phyloP scores from a whole-genome alignment of 331 rosid species.

The Quercus phellos region DNA sequence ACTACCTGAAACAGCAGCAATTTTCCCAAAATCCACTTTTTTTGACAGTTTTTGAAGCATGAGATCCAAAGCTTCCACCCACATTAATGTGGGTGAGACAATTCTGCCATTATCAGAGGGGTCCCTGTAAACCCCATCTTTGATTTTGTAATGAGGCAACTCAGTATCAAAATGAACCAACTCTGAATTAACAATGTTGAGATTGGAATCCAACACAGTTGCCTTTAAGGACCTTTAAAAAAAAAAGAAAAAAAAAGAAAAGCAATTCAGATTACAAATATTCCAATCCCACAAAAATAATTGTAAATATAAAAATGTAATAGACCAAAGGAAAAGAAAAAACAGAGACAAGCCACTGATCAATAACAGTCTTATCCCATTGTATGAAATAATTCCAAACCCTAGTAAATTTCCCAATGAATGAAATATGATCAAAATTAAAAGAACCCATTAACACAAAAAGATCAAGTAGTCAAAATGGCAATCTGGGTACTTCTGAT shows the following conservation, averaged over 20 bases:
- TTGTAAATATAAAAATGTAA: not conserved
- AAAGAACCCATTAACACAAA: not conserved
- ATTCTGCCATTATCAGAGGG: slow-evolving; percentile 62
- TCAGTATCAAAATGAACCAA: slow-evolving; percentile 75
- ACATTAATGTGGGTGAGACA: slow-evolving; percentile 92
- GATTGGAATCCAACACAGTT: slow-evolving; percentile 70
- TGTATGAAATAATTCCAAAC: not conserved
- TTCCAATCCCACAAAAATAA: not conserved
- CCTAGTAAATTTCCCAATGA: not conserved
- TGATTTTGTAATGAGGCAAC: slow-evolving; percentile 79
- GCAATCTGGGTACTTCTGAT: slow-evolving; percentile 13
- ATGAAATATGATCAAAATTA: not conserved
- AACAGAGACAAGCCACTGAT: not conserved
- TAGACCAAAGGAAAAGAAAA: not conserved
- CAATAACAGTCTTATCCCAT: not conserved
- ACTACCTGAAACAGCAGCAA: slow-evolving; percentile 86
- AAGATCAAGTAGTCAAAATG: not conserved
- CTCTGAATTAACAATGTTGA: slow-evolving; percentile 65
- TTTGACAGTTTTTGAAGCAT: slow-evolving; percentile 59
- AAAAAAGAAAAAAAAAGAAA: not conserved
- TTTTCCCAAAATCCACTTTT: slow-evolving; percentile 56
- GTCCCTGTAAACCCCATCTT: slow-evolving; percentile 89
- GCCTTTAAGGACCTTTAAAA: slow-evolving; percentile 80
- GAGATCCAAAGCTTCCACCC: slow-evolving; percentile 95
- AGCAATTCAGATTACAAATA: slow-evolving; percentile 1